These are phyloP conservation scores for Aspergillus sp. DNA, from an alignment of 2,329 filamentous ascomycete species.

Conservation along the genomic window DNA sequence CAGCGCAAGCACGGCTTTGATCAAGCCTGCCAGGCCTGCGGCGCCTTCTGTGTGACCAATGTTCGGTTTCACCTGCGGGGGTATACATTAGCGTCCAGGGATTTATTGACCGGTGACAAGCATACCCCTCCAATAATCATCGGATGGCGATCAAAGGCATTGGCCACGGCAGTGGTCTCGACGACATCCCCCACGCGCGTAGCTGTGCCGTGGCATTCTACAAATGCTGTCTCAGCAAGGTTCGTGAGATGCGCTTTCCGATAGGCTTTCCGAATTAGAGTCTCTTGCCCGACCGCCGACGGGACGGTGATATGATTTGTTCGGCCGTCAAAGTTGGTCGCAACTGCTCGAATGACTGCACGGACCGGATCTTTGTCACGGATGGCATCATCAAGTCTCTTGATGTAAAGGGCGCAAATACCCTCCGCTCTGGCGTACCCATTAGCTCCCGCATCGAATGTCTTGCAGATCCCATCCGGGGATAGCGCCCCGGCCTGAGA, in stretches of 20 bases:
- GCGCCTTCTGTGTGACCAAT: slow-evolving; percentile 24
- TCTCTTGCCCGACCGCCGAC: slow-evolving; percentile 13
- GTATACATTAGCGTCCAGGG: not conserved
- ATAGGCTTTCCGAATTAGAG: slow-evolving; percentile 15
- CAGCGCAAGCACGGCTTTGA: slow-evolving; percentile 19
- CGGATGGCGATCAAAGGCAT: not conserved
- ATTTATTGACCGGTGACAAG: not conserved
- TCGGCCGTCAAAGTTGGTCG: slow-evolving; percentile 14
- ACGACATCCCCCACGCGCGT: slow-evolving; percentile 11
- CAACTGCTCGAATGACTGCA: slow-evolving; percentile 5
- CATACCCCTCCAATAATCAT: slow-evolving; percentile 8
- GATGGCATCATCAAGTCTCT: slow-evolving; percentile 46
- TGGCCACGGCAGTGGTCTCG: slow-evolving; percentile 7
- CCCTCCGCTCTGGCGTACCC: slow-evolving; percentile 55
- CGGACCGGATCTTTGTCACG: slow-evolving; percentile 36
- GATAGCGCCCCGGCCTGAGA: slow-evolving; percentile 35
- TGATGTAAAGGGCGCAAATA: slow-evolving; percentile 47
- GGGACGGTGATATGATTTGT: slow-evolving; percentile 17
- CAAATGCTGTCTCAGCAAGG: slow-evolving; percentile 6
- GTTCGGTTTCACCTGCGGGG: slow-evolving; percentile 20
- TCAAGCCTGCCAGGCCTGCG: slow-evolving; percentile 18
- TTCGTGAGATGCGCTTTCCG: slow-evolving; percentile 4
- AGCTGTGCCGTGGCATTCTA: slow-evolving; percentile 18
- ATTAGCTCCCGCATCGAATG: slow-evolving; percentile 48
- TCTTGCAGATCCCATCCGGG: slow-evolving; percentile 46